These are phyloP conservation scores for Candida tallmaniae DNA, from an alignment of 805 yeast genomes.

Conservation along the genomic window DNA sequence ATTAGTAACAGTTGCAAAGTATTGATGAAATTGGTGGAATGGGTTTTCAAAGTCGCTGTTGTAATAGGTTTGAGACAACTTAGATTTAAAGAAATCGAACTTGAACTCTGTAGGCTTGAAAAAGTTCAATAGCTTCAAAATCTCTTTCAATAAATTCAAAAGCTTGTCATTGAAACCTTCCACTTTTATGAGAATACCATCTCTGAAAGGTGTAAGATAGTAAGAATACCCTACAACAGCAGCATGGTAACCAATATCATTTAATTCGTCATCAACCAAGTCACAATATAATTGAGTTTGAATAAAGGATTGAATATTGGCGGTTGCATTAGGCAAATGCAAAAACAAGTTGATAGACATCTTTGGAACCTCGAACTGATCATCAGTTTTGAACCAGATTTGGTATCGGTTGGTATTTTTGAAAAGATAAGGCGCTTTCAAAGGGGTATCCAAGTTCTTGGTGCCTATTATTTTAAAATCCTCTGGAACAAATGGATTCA, in stretches of 20 bases:
- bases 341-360: conserved; percentile 64
- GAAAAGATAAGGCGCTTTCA: conserved; percentile 59
- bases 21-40: conserved; percentile 67
- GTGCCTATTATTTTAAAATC: conserved; percentile 57
- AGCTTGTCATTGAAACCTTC: conserved; percentile 85
- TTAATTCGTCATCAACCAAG: conserved; percentile 68
- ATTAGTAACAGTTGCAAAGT: conserved; percentile 60
- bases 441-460: conserved; percentile 27
- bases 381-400: conserved; percentile 89
- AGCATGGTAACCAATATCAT: conserved; percentile 79
- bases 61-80: conserved; percentile 53
- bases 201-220: conserved; percentile 54
- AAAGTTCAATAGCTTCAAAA: conserved; percentile 48
- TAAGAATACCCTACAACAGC: conserved; percentile 71
- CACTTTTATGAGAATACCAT: conserved; percentile 65
- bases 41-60: conserved; percentile 75
- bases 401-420: conserved; percentile 46
- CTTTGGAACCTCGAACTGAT: conserved; percentile 83
- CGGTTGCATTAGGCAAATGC: conserved; percentile 58
- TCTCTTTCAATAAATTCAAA: conserved; percentile 53
- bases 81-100: conserved; percentile 65
- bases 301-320: conserved; percentile 55
- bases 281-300: conserved; percentile 62
- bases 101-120: conserved; percentile 54
- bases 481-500: conserved; percentile 80